Evolutionary conservation across 768 basidiomycete genomes (phyloP).

Genomic region (Mycena pura): DNA sequence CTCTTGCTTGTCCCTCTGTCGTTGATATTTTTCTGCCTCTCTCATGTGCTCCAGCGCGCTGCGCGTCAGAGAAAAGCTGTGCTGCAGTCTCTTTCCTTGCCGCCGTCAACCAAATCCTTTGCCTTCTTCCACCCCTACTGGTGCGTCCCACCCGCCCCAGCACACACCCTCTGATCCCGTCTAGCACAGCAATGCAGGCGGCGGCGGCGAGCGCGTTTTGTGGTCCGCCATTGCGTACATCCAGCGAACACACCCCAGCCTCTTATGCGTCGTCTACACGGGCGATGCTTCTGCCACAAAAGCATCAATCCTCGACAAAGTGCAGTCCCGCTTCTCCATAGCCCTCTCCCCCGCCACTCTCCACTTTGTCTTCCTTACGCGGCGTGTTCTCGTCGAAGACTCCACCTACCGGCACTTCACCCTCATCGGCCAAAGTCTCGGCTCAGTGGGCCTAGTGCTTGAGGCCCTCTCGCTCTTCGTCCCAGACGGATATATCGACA

Average conservation of each 20-base stretch:
- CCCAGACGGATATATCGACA: constrained; percentile 94
- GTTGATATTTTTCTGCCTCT: background rate
- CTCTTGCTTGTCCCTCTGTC: constrained; percentile 2
- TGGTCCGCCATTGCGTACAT: constrained; percentile 88
- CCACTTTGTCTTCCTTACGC: constrained; percentile 82
- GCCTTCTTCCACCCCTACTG: constrained; percentile 95
- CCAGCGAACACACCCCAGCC: constrained; percentile 69
- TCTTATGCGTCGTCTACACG: constrained; percentile 84
- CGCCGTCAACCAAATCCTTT: constrained; percentile 18
- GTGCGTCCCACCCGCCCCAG: constrained; percentile 49
- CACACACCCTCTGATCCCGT: constrained; percentile 40
- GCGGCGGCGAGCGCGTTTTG: constrained; percentile 94
- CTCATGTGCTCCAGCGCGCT: background rate
- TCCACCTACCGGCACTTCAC: constrained; percentile 90
- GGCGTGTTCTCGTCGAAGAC: constrained; percentile 78
- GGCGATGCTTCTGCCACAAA: constrained; percentile 87
- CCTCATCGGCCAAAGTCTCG: constrained; percentile 88
- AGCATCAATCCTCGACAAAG: constrained; percentile 79
- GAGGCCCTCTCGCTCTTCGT: constrained; percentile 82
- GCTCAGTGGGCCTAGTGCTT: constrained; percentile 82
- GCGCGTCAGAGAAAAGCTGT: constrained; percentile 6
- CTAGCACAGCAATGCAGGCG: constrained; percentile 85
- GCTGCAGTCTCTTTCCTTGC: constrained; percentile 15
- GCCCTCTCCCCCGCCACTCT: constrained; percentile 65
- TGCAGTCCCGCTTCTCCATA: constrained; percentile 72